Conservation (phyloP, 345 rosid species). For the Populus simonii region DNA sequence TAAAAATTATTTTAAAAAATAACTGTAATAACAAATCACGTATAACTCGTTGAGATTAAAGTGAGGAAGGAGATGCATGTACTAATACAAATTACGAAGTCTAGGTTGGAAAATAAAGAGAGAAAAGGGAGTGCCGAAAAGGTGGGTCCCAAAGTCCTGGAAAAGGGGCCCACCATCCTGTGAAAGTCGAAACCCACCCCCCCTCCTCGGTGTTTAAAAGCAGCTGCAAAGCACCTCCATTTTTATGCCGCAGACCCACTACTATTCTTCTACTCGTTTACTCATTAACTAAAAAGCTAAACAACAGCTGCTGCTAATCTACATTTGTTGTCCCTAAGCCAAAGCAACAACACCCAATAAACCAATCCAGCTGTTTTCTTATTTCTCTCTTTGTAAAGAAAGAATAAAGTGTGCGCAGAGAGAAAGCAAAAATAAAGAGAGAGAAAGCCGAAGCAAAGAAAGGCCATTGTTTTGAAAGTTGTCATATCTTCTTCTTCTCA, state of each 20-base stretch:
- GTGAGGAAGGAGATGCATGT: too few relatives aligned
- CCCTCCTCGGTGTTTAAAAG: slow-evolving; percentile 39
- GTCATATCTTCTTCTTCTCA: neutral
- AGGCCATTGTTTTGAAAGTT: slow-evolving; percentile 34
- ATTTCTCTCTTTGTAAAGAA: slow-evolving; percentile 20
- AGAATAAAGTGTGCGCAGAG: slow-evolving; percentile 38
- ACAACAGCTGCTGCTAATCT: neutral
- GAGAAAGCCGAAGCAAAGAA: neutral
- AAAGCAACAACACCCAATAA: neutral
- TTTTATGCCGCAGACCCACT: neutral
- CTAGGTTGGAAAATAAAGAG: neutral
- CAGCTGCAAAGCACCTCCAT: slow-evolving; percentile 44
- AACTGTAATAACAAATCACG: too few relatives aligned
- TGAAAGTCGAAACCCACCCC: neutral
- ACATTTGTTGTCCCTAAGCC: neutral
- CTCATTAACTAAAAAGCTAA: too few relatives aligned
- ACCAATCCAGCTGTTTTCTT: slow-evolving; percentile 11
- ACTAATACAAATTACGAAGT: too few relatives aligned
- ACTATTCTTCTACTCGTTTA: neutral
- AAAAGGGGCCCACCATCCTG: slow-evolving; percentile 29
- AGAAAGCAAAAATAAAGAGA: slow-evolving; percentile 12
- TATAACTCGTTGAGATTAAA: too few relatives aligned
- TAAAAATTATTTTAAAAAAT: too few relatives aligned
- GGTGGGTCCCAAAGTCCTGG: slow-evolving; percentile 31
- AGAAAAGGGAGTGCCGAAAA: neutral